Conservation (phyloP, 306 rosid species). For the Rosa persica region DNA sequence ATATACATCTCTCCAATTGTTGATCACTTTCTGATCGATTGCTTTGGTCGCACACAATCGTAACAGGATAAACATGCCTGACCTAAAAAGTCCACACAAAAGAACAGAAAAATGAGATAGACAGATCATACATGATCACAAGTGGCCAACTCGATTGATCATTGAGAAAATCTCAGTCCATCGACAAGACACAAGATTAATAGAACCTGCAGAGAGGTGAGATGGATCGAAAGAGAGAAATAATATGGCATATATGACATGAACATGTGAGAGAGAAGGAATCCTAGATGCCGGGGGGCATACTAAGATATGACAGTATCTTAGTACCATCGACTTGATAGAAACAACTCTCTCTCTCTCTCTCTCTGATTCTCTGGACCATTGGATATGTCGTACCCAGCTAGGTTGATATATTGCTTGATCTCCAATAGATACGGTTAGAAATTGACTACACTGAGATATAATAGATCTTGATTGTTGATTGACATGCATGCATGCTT, state of each 20-base stretch:
- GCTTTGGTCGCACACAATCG: neutral
- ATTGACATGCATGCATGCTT: neutral
- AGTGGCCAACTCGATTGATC: neutral
- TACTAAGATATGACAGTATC: neutral
- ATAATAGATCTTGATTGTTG: neutral
- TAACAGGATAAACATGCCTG: neutral
- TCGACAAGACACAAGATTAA: neutral
- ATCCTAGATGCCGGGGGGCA: neutral
- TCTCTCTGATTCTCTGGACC: conserved; percentile 7
- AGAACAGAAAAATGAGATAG: neutral
- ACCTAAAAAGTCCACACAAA: neutral
- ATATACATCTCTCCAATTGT: neutral
- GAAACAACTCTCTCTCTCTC: conserved; percentile 8
- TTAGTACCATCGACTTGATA: neutral
- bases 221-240: neutral
- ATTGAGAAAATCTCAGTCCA: neutral
- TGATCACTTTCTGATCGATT: neutral
- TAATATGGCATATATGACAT: neutral
- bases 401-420: neutral
- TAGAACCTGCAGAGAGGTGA: neutral
- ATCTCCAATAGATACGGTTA: neutral
- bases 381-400: neutral
- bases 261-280: neutral
- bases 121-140: neutral
- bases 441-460: neutral